Conservation (phyloP, 2,329 filamentous ascomycete genomes). For the Xylaria sp. region DNA sequence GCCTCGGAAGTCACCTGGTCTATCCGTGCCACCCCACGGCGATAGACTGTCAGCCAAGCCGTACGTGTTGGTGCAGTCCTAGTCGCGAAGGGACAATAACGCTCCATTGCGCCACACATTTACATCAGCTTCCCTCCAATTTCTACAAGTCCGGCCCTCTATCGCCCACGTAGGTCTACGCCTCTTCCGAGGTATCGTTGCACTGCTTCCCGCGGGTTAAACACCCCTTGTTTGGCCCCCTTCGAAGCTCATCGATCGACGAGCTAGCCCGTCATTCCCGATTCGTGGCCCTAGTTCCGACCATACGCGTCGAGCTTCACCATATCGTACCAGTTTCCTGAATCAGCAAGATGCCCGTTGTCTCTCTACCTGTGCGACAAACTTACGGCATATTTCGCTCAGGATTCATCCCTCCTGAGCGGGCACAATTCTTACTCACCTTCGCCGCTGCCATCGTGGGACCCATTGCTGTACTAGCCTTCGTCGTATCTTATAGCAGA, state of each 20-base stretch:
- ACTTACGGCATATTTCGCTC: conserved; percentile 40
- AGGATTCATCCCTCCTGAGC: conserved; percentile 38
- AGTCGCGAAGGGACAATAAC: conserved; percentile 22
- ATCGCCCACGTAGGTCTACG: conserved; percentile 23
- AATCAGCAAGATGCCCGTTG: conserved; percentile 49
- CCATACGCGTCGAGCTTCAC: conserved; percentile 33
- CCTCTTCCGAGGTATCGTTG: conserved; percentile 24
- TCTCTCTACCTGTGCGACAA: conserved; percentile 41
- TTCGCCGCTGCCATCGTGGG: conserved; percentile 30
- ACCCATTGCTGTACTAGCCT: conserved; percentile 32
- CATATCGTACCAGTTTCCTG: conserved; percentile 37
- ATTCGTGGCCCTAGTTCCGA: conserved; percentile 33
- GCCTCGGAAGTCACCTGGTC: conserved; percentile 24
- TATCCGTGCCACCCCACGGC: conserved; percentile 22
- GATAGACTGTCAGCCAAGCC: conserved; percentile 27
- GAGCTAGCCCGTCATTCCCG: conserved; percentile 32
- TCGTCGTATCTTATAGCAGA: conserved; percentile 29
- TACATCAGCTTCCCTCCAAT: conserved; percentile 24
- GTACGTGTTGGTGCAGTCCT: conserved; percentile 25
- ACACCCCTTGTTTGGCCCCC: conserved; percentile 33
- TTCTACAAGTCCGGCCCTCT: conserved; percentile 15
- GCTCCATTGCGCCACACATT: conserved; percentile 24
- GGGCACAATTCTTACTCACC: conserved; percentile 35
- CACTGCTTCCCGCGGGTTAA: conserved; percentile 28
- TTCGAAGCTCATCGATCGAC: conserved; percentile 37